These are phyloP conservation scores for Ophiorrhiza pumila DNA, from an alignment of 257 asterid genomes.

Conservation along the genomic window DNA sequence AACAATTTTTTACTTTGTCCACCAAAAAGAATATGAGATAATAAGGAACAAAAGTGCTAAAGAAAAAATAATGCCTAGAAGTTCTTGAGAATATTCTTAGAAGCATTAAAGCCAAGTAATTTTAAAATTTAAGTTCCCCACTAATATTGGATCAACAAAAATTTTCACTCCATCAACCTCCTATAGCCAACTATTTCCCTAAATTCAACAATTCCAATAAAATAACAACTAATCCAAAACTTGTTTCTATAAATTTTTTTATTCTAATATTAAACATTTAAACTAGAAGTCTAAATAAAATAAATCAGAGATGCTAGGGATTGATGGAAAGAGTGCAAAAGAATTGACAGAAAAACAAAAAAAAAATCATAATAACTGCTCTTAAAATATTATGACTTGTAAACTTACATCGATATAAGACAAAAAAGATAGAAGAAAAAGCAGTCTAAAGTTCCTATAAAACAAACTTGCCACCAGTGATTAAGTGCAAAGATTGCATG, in stretches of 20 bases:
- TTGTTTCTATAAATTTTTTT: background rate
- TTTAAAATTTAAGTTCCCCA: slow-evolving; percentile 85
- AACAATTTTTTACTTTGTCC: background rate
- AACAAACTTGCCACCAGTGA: background rate
- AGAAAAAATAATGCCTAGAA: slow-evolving; percentile 49
- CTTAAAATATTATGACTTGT: background rate
- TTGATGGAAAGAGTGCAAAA: background rate
- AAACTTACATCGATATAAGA: background rate
- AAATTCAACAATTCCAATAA: slow-evolving; percentile 20
- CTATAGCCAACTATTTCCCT: slow-evolving; percentile 95
- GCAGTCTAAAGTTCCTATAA: background rate
- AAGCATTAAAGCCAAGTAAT: slow-evolving; percentile 87
- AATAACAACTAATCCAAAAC: background rate
- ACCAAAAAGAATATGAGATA: background rate
- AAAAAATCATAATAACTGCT: background rate
- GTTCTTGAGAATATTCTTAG: slow-evolving; percentile 64
- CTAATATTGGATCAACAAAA: slow-evolving; percentile 95
- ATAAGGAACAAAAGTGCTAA: background rate
- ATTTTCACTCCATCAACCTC: too few relatives aligned
- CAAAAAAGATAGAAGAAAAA: background rate
- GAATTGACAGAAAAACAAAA: background rate
- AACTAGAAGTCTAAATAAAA: background rate
- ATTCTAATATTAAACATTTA: background rate
- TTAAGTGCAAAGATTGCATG: background rate
- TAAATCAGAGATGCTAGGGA: too few relatives aligned